Percentiles rank a stretch among this genome's conserved stretches.
Evolutionary conservation across 768 basidiomycete genomes (phyloP).

Genomic region (Lactifluus pinguis): DNA sequence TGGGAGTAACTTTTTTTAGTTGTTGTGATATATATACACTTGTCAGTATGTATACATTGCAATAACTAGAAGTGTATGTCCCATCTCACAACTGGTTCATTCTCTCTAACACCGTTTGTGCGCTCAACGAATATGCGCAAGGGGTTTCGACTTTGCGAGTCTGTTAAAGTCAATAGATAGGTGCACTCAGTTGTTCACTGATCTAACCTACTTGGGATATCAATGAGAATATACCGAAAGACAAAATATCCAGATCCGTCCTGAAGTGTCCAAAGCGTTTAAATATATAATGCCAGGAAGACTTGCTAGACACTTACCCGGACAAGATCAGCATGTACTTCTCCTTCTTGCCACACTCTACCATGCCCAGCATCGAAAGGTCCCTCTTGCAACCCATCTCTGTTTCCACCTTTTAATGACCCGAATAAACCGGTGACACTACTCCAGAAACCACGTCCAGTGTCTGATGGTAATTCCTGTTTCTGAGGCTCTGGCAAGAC

Average conservation of each 20-base stretch:
- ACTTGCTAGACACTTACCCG: conserved; percentile 39
- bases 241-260: conserved; percentile 71
- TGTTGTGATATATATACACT: too few species aligned
- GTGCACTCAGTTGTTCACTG: conserved; percentile 22
- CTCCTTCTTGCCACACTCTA: conserved; percentile 57
- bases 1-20: too few species aligned
- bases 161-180: conserved; percentile 30
- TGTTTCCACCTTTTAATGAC: conserved; percentile 41
- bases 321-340: conserved; percentile 72
- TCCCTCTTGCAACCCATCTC: conserved; percentile 25
- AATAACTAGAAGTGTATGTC: too few species aligned
- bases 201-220: conserved; percentile 60
- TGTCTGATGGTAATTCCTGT: conserved; percentile 26
- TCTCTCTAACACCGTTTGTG: conserved; percentile 54
- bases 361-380: conserved; percentile 28
- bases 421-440: conserved; percentile 62
- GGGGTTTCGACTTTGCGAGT: conserved; percentile 51
- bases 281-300: background rate
- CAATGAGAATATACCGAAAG: conserved; percentile 68
- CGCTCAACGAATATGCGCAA: conserved; percentile 65
- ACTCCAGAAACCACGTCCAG: conserved; percentile 36
- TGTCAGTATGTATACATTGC: too few species aligned
- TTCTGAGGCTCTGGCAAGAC: conserved; percentile 22
- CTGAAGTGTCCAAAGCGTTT: conserved; percentile 29
- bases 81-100: conserved; percentile 65